Evolutionary conservation across 1,139 yeast genomes (phyloP).

Genomic region (Saccharomyces hybrid): DNA sequence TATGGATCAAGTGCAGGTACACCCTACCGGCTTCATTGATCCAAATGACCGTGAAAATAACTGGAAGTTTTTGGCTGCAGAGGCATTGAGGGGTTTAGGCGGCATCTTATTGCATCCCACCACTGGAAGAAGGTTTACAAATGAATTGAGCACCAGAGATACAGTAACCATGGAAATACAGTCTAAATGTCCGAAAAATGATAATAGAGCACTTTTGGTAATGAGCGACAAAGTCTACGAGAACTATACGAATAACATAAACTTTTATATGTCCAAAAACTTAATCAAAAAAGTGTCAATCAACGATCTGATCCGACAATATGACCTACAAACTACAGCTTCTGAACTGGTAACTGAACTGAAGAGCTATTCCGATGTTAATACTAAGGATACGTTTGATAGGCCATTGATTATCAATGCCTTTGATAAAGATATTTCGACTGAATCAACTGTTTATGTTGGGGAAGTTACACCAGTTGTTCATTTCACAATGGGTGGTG

Average conservation of each 20-base stretch:
- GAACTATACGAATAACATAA: conserved; percentile 41
- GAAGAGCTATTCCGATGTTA: conserved; percentile 39
- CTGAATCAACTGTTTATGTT: conserved; percentile 26
- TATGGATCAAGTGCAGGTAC: conserved; percentile 72
- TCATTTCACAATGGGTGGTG: conserved; percentile 86
- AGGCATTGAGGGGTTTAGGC: conserved; percentile 72
- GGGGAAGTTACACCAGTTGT: conserved; percentile 61
- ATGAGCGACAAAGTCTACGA: conserved; percentile 34
- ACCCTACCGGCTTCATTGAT: conserved; percentile 78
- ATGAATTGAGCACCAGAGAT: conserved; percentile 67
- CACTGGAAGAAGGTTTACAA: conserved; percentile 59
- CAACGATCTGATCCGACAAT: conserved; percentile 41
- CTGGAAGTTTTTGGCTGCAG: conserved; percentile 72
- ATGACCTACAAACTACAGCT: conserved; percentile 30
- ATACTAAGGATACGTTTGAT: conserved; percentile 24
- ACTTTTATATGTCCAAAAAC: conserved; percentile 59
- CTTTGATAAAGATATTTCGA: conserved; percentile 20
- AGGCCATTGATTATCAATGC: conserved; percentile 29
- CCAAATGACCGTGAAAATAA: conserved; percentile 44
- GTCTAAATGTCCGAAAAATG: conserved; percentile 32
- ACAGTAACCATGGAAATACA: conserved; percentile 49
- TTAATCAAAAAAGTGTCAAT: conserved; percentile 51
- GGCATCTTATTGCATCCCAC: conserved; percentile 54
- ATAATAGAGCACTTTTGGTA: conserved; percentile 36
- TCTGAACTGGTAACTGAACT: conserved; percentile 38